Percentiles rank a stretch among this genome's conserved stretches.
phyloP scores from a whole-genome alignment of 495 filamentous ascomycete species.

The Neurospora africana region DNA sequence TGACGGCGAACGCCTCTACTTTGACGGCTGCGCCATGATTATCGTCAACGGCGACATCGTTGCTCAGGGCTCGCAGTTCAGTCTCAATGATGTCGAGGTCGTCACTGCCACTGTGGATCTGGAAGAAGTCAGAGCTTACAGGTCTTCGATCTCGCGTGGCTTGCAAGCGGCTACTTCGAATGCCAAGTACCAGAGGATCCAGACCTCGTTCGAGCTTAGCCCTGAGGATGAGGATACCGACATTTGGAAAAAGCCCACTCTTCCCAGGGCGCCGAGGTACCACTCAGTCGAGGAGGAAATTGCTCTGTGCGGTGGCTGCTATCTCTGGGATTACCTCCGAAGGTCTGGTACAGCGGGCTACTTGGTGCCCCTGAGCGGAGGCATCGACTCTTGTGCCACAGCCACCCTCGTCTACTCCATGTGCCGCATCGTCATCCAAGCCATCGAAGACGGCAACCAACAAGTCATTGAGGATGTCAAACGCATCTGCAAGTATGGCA shows the following conservation, averaged over 20 bases:
- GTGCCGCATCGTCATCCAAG: slow-evolving; percentile 63
- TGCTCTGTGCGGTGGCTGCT: slow-evolving; percentile 58
- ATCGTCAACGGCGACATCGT: slow-evolving; percentile 62
- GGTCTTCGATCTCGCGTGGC: slow-evolving; percentile 42
- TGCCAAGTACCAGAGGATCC: slow-evolving; percentile 28
- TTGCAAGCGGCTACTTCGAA: slow-evolving; percentile 42
- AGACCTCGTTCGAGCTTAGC: slow-evolving; percentile 29
- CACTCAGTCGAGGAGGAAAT: slow-evolving; percentile 69
- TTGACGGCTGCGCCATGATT: slow-evolving; percentile 69
- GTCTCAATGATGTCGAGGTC: slow-evolving; percentile 73
- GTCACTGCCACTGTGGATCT: slow-evolving; percentile 72
- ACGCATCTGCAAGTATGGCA: slow-evolving; percentile 47
- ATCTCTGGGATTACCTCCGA: slow-evolving; percentile 79
- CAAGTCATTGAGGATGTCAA: slow-evolving; percentile 64
- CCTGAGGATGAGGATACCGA: slow-evolving; percentile 28
- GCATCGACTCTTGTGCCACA: slow-evolving; percentile 59
- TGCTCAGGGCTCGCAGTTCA: slow-evolving; percentile 65
- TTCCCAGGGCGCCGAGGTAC: slow-evolving; percentile 31
- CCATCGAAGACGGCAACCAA: slow-evolving; percentile 43
- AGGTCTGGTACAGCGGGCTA: slow-evolving; percentile 52
- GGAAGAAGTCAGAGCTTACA: slow-evolving; percentile 55
- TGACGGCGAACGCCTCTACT: slow-evolving; percentile 49
- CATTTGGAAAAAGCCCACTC: slow-evolving; percentile 18
- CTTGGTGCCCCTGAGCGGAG: slow-evolving; percentile 51
- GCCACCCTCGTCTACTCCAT: slow-evolving; percentile 62